These are phyloP conservation scores for Rhodofomes roseus DNA, from an alignment of 1,284 basidiomycete genomes.

Conservation along the genomic window DNA sequence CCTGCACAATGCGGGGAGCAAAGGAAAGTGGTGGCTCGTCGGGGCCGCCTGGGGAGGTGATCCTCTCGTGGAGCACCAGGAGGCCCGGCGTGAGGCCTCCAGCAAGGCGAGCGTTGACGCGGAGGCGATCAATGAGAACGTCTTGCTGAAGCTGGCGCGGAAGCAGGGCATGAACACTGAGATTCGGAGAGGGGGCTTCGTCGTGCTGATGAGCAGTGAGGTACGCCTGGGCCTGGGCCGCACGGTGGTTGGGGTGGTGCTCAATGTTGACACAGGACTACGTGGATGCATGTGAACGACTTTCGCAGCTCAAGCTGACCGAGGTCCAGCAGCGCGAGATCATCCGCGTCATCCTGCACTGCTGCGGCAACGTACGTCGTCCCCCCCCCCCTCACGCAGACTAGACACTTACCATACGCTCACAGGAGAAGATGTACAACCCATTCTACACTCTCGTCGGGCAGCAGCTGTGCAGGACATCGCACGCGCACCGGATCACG, in stretches of 20 bases:
- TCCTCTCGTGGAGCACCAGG: slow-evolving; percentile 74
- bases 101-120: slow-evolving; percentile 16
- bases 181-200: slow-evolving; percentile 86
- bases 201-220: slow-evolving; percentile 91
- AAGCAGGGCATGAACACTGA: slow-evolving; percentile 99
- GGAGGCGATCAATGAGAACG: slow-evolving; percentile 38
- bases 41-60: slow-evolving; percentile 96
- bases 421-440: slow-evolving; percentile 88
- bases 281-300: slow-evolving; percentile 85
- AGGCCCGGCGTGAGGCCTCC: slow-evolving; percentile 40
- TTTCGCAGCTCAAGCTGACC: slow-evolving; percentile 80
- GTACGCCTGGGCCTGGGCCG: slow-evolving; percentile 42
- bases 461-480: slow-evolving; percentile 68
- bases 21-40: slow-evolving; percentile 99
- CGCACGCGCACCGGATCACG: slow-evolving; percentile 87
- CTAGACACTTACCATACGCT: too few species aligned
- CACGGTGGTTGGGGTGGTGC: background rate
- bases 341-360: slow-evolving; percentile 88
- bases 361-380: slow-evolving; percentile 79
- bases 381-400: slow-evolving; percentile 1
- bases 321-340: slow-evolving; percentile 95
- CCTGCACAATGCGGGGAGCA: slow-evolving; percentile 78
- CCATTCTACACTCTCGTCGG: slow-evolving; percentile 92
- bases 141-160: slow-evolving; percentile 76
- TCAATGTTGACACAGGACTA: slow-evolving; percentile 64